Conservation (phyloP, 352 stramenopile species). For the Globisporangium camurandrum region DNA sequence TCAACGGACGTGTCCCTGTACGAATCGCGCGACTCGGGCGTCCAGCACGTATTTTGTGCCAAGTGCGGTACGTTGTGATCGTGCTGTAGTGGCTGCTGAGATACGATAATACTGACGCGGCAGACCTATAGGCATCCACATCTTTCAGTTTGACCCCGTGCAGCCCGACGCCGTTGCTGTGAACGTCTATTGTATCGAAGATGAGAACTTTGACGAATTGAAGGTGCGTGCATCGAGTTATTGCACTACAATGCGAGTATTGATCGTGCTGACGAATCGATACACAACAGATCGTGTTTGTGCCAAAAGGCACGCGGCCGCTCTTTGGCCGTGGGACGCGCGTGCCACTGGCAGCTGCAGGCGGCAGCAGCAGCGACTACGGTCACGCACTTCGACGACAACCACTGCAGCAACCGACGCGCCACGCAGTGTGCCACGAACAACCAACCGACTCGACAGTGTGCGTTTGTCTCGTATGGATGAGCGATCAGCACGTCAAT, state of each 20-base stretch:
- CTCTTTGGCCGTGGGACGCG: constrained; percentile 51
- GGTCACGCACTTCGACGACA: too few species aligned
- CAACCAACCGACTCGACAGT: constrained; percentile 45
- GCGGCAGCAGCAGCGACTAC: constrained; percentile 31
- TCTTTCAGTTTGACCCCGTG: constrained; percentile 78
- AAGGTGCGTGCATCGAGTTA: constrained; percentile 38
- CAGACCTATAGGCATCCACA: constrained; percentile 61
- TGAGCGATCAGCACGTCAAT: neutral
- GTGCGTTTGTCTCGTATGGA: constrained; percentile 18
- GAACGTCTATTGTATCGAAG: constrained; percentile 77
- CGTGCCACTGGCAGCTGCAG: constrained; percentile 25
- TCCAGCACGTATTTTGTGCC: constrained; percentile 73
- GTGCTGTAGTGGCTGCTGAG: constrained; percentile 1
- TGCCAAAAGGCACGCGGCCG: constrained; percentile 58
- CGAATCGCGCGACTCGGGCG: constrained; percentile 55
- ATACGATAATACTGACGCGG: too few species aligned
- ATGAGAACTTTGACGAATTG: constrained; percentile 77
- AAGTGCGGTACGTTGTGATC: constrained; percentile 46
- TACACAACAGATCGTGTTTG: constrained; percentile 60
- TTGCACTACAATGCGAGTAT: too few species aligned
- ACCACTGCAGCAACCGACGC: constrained; percentile 27
- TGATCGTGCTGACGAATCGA: neutral
- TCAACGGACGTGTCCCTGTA: constrained; percentile 59
- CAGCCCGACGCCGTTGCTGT: constrained; percentile 63
- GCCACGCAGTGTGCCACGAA: constrained; percentile 36